phyloP scores from a whole-genome alignment of 768 basidiomycete species.

The Auricularia sp. region DNA sequence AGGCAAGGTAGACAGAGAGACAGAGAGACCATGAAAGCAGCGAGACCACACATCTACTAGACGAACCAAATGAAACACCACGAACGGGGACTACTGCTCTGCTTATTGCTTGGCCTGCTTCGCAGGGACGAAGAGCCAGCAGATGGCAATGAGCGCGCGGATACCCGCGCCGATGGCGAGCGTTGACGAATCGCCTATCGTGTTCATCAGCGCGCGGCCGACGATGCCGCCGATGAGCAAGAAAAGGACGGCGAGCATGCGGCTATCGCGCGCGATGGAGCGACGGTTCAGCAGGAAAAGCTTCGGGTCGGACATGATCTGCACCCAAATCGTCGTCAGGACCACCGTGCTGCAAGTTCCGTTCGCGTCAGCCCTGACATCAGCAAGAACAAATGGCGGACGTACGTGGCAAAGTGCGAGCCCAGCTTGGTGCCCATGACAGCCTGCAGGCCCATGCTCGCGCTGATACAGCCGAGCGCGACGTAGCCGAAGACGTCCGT shows the following conservation, averaged over 20 bases:
- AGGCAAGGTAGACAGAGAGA: too few relatives aligned
- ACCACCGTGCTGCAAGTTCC: slow-evolving; percentile 39
- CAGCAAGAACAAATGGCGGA: slow-evolving; percentile 8
- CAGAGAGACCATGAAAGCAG: too few relatives aligned
- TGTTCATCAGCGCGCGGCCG: slow-evolving; percentile 47
- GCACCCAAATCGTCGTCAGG: slow-evolving; percentile 82
- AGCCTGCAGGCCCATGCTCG: slow-evolving; percentile 73
- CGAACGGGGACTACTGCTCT: too few relatives aligned
- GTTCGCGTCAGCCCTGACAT: background rate
- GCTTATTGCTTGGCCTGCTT: slow-evolving; percentile 14
- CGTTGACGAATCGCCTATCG: slow-evolving; percentile 49
- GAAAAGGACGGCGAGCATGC: slow-evolving; percentile 56
- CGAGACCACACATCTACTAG: too few relatives aligned
- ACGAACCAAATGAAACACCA: too few relatives aligned
- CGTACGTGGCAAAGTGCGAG: slow-evolving; percentile 69
- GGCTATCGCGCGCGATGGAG: slow-evolving; percentile 58
- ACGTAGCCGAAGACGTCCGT: slow-evolving; percentile 54
- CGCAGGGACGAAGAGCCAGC: slow-evolving; percentile 56
- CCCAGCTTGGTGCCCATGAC: slow-evolving; percentile 74
- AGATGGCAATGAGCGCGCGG: slow-evolving; percentile 47
- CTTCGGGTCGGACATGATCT: slow-evolving; percentile 71
- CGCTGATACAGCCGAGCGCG: slow-evolving; percentile 69
- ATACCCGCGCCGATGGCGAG: slow-evolving; percentile 60
- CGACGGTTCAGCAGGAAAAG: slow-evolving; percentile 48
- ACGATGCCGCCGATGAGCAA: slow-evolving; percentile 51